phyloP scores from a whole-genome alignment of 169 alveolate species.

The Eimeria maxima region DNA sequence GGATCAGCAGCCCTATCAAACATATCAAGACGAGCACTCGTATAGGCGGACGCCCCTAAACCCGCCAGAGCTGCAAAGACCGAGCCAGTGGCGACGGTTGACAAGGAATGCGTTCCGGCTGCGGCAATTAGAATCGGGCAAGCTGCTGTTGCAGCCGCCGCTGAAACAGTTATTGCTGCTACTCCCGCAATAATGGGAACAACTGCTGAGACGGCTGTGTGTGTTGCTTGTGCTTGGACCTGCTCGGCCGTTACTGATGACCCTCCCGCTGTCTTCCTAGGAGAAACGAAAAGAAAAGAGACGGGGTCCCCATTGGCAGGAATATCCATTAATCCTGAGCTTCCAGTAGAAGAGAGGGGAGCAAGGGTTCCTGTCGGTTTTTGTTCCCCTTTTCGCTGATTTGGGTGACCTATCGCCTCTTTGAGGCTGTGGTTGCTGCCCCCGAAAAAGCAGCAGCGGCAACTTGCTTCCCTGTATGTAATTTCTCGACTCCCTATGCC shows the following conservation, averaged over 20 bases:
- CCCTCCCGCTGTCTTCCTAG: neutral
- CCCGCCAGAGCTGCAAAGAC: constrained; percentile 24
- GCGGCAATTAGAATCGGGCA: constrained; percentile 11
- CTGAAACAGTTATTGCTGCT: constrained; percentile 2
- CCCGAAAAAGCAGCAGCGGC: constrained; percentile 26
- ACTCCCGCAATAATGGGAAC: constrained; percentile 16
- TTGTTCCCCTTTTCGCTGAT: neutral
- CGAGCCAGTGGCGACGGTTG: neutral
- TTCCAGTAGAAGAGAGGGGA: neutral
- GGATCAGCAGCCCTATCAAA: neutral
- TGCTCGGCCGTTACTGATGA: neutral
- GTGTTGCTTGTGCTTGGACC: neutral
- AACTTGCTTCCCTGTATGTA: neutral
- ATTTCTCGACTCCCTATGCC: neutral
- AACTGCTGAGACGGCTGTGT: constrained; percentile 9
- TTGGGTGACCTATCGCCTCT: neutral
- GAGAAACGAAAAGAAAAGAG: constrained; percentile 9
- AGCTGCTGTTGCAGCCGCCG: constrained; percentile 10
- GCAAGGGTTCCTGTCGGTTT: too few relatives aligned
- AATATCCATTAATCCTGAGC: neutral
- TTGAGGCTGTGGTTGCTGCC: neutral
- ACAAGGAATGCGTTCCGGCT: neutral
- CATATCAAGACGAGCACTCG: neutral
- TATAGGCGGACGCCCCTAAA: constrained; percentile 11
- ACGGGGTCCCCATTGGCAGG: constrained; percentile 8